Evolutionary conservation across 805 yeast genomes (phyloP), one percentile per base, ranked within the genome.

Genomic region (Nakazawaea peltata): DNA sequence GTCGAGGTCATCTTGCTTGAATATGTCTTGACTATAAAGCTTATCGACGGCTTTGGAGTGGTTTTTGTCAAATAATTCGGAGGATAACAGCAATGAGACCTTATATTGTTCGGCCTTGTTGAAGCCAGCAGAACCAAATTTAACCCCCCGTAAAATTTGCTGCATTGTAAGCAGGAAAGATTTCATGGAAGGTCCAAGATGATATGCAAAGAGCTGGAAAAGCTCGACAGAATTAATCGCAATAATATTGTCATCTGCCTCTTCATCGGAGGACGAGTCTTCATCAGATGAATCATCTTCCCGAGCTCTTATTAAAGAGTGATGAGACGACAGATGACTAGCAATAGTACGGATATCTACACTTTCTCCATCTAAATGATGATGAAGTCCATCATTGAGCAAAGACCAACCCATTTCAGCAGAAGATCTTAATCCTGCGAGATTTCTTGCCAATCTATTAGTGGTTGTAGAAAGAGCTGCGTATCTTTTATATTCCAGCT

Each of bases 171-270:
- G 69, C 2, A 75, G 67, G 44, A 77, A 75, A 2, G 85, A 74
- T 48, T 73, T 74, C 51, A 80, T 65, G 0, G 88, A 77, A 0
- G 94, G 92, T 0, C 87, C 85, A 30, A 83, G 57, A 45, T 80
- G 67, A 42, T 68, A 69, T 2, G 79, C 77, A 50, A 83, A 83
- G 24, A 78, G 48, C 37, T 77, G 77, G 50, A 81, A 81, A 14
- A 82, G 57, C 47, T 77, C 74, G 26, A 45, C 49, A 26, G 57
- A 50, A 28, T 44, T 55, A 26, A 48, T 46, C 15, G 51, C 57
- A 5, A 48, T 43, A 1, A 49, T 38, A 12, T 49, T 50, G 11
- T 52, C 51, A 12, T 50, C 49, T 2, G 46, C 40, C 39, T 59
- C 47, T 5, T 37, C 43, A 9, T 39, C 43, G 2, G 28, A 28